Conservation (phyloP, 768 basidiomycete species). For the Tulasnella sp. region DNA sequence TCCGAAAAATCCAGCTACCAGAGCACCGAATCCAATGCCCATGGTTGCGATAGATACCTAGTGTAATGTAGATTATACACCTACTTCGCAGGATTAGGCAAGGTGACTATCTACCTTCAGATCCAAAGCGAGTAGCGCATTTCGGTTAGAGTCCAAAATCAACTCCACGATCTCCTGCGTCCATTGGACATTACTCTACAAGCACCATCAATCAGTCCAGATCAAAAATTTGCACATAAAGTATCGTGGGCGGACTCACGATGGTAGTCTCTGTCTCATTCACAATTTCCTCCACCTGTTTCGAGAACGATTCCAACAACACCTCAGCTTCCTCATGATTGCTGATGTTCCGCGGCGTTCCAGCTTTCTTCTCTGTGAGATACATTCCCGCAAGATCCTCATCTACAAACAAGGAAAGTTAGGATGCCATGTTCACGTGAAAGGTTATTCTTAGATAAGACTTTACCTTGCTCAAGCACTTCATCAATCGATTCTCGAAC, state of each 20-base stretch:
- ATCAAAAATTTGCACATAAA: constrained; percentile 7
- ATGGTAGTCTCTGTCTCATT: constrained; percentile 83
- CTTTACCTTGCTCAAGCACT: constrained; percentile 71
- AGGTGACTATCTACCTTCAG: constrained; percentile 46
- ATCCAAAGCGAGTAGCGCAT: constrained; percentile 80
- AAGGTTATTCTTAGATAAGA: background rate
- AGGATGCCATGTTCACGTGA: background rate
- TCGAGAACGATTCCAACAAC: constrained; percentile 85
- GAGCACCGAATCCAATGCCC: constrained; percentile 80
- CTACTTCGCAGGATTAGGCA: background rate
- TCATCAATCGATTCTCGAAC: constrained; percentile 87
- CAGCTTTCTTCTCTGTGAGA: constrained; percentile 69
- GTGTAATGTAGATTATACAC: constrained; percentile 4
- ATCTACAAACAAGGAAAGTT: constrained; percentile 36
- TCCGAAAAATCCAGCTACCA: constrained; percentile 84
- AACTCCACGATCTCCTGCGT: constrained; percentile 98
- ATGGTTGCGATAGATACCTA: constrained; percentile 90
- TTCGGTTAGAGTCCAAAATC: constrained; percentile 91
- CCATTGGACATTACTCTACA: constrained; percentile 80
- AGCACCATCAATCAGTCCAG: background rate
- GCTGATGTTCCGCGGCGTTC: constrained; percentile 41
- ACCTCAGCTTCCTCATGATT: constrained; percentile 93
- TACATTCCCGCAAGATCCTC: constrained; percentile 95
- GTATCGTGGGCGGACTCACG: constrained; percentile 30
- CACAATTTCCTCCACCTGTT: constrained; percentile 94